Base-by-base conservation (phyloP, 345 rosid genomes). In the Gossypium herbaceum region DNA sequence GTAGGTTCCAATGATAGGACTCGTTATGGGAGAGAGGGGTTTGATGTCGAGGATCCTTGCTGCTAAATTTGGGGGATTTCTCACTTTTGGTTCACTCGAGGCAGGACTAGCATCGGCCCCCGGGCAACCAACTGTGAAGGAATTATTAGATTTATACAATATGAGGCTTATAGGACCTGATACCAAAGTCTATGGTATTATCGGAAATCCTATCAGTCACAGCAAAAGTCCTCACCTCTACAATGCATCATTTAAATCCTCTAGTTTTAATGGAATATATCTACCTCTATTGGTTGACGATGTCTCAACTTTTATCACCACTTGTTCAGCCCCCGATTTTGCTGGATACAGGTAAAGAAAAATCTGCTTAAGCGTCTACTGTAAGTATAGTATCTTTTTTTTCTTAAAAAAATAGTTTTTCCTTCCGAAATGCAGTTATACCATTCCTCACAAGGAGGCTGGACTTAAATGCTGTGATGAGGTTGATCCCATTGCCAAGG, bases 11-110 rank as follows among this genome's bases (percentile, higher is more conserved):
- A 83, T 83, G 68, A 89, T 87, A 3, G 91, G 86, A 62, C 70
- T 89, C 69, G 91, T 74, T 15, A 89, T 89, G 93, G 89, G 83
- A 1, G 88, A 89, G 79, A 89, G 84, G 60, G 93, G 93, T 19
- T 75, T 85, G 20, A 83, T 89, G 75, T 89, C 91, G 16, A 73
- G 93, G 72, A 73, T 87, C 44, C 89, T 89, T 79, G 75, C 84
- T 16, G 84, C 91, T 11, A 89, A 89, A 65, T 89, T 51, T 17
- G 93, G 93, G 12, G 87, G 84, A 64, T 87, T 76, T 81, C 87
- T 89, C 62, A 87, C 93, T 74, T 89, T 89, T 59, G 93, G 91
- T 71, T 52, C 91, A 41, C 62, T 82, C 22, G 86, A 85, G 68
- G 85, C 78, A 0, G 93, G 86, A 72, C 81, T 77, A 9, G 76